Percentiles rank a stretch among this genome's conserved stretches.
These are phyloP conservation scores for Dictyostelium purpureum DNA, from an alignment of 78 protist species.

Conservation along the genomic window DNA sequence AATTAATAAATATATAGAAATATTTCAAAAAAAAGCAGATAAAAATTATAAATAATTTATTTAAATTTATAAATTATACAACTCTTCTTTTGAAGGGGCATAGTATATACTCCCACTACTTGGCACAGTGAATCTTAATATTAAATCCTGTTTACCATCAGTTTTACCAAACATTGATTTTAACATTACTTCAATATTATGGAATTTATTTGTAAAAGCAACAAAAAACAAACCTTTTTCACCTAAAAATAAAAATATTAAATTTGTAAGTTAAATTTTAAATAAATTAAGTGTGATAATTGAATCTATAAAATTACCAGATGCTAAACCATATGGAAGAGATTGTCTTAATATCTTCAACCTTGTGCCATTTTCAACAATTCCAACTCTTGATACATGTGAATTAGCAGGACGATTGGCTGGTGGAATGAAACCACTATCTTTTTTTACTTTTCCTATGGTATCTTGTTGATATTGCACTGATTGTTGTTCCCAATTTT, in stretches of 20 bases:
- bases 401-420: not conserved
- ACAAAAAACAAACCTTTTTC: conserved; percentile 30
- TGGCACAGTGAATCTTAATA: not conserved
- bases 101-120: conserved; percentile 27
- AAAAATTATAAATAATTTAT: no score
- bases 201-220: not conserved
- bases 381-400: conserved; percentile 31
- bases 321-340: conserved; percentile 68
- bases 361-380: conserved; percentile 20
- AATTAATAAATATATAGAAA: no score
- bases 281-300: no score
- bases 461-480: not conserved
- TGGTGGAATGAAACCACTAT: not conserved
- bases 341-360: conserved; percentile 39
- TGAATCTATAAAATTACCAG: no score
- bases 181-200: conserved; percentile 29
- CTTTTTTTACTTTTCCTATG: conserved; percentile 32
- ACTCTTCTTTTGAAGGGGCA: conserved; percentile 41
- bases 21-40: no score
- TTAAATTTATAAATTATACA: not conserved
- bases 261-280: no score
- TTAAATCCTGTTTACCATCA: conserved; percentile 29
- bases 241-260: no score
- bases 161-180: conserved; percentile 53
- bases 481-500: not conserved